These are phyloP conservation scores for Eremochloa ophiuroides DNA, from an alignment of 176 grass and related monocot species.

Conservation along the genomic window DNA sequence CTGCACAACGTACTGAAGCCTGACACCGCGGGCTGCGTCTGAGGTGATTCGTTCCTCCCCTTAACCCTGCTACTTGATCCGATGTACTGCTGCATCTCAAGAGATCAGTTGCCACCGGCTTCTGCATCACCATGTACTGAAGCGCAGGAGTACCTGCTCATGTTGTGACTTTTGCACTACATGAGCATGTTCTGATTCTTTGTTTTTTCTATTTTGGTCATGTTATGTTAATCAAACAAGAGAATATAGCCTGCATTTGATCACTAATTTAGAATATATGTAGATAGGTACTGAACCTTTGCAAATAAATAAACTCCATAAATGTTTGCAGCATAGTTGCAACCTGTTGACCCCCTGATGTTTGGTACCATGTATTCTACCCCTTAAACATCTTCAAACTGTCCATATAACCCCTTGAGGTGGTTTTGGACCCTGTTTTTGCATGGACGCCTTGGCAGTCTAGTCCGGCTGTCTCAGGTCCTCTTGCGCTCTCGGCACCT, in stretches of 20 bases:
- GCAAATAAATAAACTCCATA: neutral
- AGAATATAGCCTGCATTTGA: neutral
- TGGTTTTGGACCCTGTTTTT: too few relatives aligned
- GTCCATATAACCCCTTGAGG: too few relatives aligned
- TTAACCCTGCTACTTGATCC: neutral
- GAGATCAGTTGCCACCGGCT: neutral
- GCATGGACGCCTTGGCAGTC: too few relatives aligned
- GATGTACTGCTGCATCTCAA: neutral
- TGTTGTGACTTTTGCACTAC: neutral
- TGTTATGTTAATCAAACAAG: neutral
- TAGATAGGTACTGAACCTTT: neutral
- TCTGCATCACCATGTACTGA: neutral
- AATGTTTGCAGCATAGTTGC: neutral
- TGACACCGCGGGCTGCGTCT: neutral
- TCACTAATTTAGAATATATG: neutral
- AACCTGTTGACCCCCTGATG: too few relatives aligned
- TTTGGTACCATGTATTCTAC: too few relatives aligned
- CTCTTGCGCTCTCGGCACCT: too few relatives aligned
- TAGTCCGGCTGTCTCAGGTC: too few relatives aligned
- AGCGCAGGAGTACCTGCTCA: neutral
- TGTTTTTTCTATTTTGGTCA: neutral
- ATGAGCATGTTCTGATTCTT: neutral
- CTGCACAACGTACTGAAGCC: neutral
- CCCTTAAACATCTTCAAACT: too few relatives aligned
- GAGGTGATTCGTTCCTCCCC: neutral